phyloP scores from a whole-genome alignment of 805 yeast species.

The Hyphopichia homilentoma region DNA sequence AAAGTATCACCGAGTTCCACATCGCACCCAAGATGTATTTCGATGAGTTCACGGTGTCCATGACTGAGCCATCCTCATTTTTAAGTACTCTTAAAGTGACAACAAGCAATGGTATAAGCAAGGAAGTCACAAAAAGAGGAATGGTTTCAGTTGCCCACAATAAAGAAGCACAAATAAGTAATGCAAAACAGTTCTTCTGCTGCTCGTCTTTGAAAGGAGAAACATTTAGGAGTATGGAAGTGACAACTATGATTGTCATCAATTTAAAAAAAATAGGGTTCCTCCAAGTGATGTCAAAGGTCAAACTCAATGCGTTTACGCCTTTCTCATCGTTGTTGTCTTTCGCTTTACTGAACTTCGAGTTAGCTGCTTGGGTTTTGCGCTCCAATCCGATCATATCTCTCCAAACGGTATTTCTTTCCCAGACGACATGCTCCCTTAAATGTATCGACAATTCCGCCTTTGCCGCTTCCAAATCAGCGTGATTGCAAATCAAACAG shows the following conservation, averaged over 20 bases:
- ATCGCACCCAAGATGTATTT: slow-evolving; percentile 75
- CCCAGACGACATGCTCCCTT: slow-evolving; percentile 55
- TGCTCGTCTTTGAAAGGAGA: slow-evolving; percentile 32
- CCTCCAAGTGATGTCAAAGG: slow-evolving; percentile 22
- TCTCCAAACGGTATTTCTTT: slow-evolving; percentile 54
- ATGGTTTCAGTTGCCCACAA: slow-evolving; percentile 96
- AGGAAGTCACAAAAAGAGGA: slow-evolving; percentile 86
- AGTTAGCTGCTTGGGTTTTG: slow-evolving; percentile 69
- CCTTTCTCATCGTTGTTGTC: slow-evolving; percentile 13
- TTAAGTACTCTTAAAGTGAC: slow-evolving; percentile 70
- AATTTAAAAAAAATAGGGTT: slow-evolving; percentile 42
- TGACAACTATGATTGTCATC: slow-evolving; percentile 44
- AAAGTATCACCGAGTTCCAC: slow-evolving; percentile 95
- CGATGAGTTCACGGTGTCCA: slow-evolving; percentile 68
- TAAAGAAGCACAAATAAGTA: slow-evolving; percentile 74
- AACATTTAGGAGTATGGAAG: slow-evolving; percentile 32
- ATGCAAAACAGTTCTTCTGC: slow-evolving; percentile 60
- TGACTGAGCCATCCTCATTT: slow-evolving; percentile 42
- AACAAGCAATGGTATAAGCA: slow-evolving; percentile 76
- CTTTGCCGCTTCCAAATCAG: slow-evolving; percentile 42
- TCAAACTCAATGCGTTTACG: slow-evolving; percentile 5
- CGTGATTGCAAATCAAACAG: slow-evolving; percentile 38
- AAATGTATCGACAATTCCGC: slow-evolving; percentile 54
- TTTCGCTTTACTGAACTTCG: slow-evolving; percentile 12
- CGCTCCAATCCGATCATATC: slow-evolving; percentile 66